A percentile compares a stretch with the other conserved stretches of the same genome.
phyloP scores from a whole-genome alignment of 768 basidiomycete genomes.

The Megacollybia marginata region DNA sequence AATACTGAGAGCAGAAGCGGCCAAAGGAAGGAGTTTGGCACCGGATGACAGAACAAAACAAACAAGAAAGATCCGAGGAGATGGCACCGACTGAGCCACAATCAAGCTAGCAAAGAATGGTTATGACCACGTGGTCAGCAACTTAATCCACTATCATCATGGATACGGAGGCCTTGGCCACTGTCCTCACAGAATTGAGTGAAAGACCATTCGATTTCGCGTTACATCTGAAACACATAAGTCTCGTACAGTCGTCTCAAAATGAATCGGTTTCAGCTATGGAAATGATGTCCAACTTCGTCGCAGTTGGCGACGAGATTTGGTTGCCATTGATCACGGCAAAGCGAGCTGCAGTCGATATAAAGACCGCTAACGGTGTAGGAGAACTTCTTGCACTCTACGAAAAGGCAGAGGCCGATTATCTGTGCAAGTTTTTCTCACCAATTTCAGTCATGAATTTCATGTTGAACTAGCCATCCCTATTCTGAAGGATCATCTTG shows the following conservation, averaged over 20 bases:
- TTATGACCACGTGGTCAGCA: no score
- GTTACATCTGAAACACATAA: constrained; percentile 63
- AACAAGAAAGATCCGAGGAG: no score
- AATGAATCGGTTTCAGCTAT: constrained; percentile 53
- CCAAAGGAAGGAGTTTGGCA: no score
- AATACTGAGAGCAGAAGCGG: no score
- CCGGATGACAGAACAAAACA: no score
- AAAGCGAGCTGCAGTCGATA: constrained; percentile 40
- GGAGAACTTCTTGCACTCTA: constrained; percentile 56
- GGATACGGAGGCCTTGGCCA: constrained; percentile 50
- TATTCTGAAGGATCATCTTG: constrained; percentile 59
- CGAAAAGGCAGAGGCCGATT: constrained; percentile 63
- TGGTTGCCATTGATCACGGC: constrained; percentile 66
- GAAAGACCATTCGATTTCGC: constrained; percentile 53
- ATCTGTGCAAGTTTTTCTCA: constrained; percentile 50
- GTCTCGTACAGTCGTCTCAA: constrained; percentile 46
- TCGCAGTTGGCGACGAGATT: constrained; percentile 60
- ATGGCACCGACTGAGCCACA: no score
- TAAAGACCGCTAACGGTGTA: constrained; percentile 45
- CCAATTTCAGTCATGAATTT: constrained; percentile 7
- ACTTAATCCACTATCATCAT: no score
- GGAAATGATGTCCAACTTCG: constrained; percentile 57
- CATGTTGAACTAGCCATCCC: constrained; percentile 53
- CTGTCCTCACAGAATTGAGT: constrained; percentile 50
- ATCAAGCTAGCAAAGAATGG: no score